Conservation (phyloP, 805 yeast species). For the Kluyveromyces siamensis region DNA sequence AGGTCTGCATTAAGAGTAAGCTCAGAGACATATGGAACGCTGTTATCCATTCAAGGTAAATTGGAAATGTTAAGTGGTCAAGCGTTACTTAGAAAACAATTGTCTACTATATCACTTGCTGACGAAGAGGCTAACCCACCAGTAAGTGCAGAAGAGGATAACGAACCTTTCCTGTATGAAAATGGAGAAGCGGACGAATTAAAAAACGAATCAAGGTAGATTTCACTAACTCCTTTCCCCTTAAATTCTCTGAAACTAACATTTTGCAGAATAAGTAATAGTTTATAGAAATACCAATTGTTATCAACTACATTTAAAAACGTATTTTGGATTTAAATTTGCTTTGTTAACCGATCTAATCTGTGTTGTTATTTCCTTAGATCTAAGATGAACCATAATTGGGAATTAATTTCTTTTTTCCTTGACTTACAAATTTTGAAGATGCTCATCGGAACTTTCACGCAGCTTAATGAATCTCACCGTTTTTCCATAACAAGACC, state of each 20-base stretch:
- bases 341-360: too few species aligned
- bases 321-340: too few species aligned
- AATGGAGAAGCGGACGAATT: conserved; percentile 40
- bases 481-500: too few species aligned
- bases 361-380: too few species aligned
- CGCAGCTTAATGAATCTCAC: too few species aligned
- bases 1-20: conserved; percentile 48
- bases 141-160: conserved; percentile 31
- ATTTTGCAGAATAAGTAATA: not conserved
- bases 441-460: too few species aligned
- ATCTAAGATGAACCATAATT: too few species aligned
- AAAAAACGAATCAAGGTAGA: not conserved
- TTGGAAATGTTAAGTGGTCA: conserved; percentile 71
- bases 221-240: not conserved
- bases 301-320: too few species aligned
- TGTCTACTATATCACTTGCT: conserved; percentile 30
- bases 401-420: too few species aligned
- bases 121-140: conserved; percentile 20
- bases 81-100: conserved; percentile 53
- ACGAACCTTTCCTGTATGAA: conserved; percentile 31
- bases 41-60: conserved; percentile 80
- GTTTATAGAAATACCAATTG: not conserved
- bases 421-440: too few species aligned
- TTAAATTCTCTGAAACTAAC: not conserved
- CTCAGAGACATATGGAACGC: conserved; percentile 52